A percentile compares a stretch with the other conserved stretches of the same genome.
phyloP scores from a whole-genome alignment of 148 eudicot species.

The Mesembryanthemum crystallinum region DNA sequence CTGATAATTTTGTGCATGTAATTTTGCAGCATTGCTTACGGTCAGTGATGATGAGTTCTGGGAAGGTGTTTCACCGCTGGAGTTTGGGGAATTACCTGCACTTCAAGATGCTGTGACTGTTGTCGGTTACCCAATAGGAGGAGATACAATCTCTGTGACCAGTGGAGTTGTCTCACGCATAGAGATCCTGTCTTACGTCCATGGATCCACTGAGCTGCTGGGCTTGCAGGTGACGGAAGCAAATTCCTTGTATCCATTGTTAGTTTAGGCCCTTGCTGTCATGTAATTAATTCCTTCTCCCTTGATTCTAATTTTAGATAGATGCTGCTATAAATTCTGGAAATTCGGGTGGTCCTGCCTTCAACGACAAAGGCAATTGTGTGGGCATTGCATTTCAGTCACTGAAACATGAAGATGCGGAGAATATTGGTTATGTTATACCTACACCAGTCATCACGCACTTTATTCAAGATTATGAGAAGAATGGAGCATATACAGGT shows the following conservation, averaged over 20 bases:
- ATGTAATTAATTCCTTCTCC: background rate
- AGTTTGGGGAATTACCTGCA: constrained; percentile 82
- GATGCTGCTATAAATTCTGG: constrained; percentile 97
- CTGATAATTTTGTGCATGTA: background rate
- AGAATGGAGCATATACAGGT: constrained; percentile 87
- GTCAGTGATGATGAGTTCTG: constrained; percentile 85
- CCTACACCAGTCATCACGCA: constrained; percentile 89
- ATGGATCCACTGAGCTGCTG: constrained; percentile 88
- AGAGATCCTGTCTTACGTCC: constrained; percentile 87
- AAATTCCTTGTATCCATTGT: background rate
- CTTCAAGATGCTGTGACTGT: constrained; percentile 96
- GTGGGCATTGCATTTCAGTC: constrained; percentile 96
- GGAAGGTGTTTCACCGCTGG: constrained; percentile 81
- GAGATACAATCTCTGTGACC: constrained; percentile 92
- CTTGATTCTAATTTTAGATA: constrained; percentile 38
- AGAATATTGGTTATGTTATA: constrained; percentile 90
- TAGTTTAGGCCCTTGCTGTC: background rate
- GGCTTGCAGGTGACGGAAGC: constrained; percentile 71
- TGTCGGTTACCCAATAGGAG: constrained; percentile 95
- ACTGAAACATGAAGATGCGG: constrained; percentile 82
- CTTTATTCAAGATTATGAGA: constrained; percentile 79
- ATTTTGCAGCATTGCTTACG: constrained; percentile 75
- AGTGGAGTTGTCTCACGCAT: constrained; percentile 97
- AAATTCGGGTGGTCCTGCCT: constrained; percentile 93
- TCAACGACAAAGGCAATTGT: constrained; percentile 75